These are phyloP conservation scores for Adenanthera pavonina DNA, from an alignment of 306 rosid species.

Conservation along the genomic window DNA sequence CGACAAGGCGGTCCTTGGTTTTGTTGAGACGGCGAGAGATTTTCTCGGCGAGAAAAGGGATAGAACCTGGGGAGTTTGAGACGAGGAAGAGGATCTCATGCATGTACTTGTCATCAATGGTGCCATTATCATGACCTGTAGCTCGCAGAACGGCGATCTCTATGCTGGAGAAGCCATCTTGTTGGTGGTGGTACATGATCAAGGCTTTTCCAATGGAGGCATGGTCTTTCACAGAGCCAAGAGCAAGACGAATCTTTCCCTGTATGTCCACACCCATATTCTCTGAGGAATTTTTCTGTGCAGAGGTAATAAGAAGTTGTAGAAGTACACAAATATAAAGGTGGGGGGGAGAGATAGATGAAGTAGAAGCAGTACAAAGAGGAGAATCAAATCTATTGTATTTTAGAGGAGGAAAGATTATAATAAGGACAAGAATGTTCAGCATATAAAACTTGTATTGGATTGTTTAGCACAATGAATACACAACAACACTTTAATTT, in stretches of 20 bases:
- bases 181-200: slow-evolving; percentile 49
- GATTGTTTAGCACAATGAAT: slow-evolving; percentile 40
- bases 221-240: slow-evolving; percentile 63
- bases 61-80: slow-evolving; percentile 57
- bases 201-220: slow-evolving; percentile 69
- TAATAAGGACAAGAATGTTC: slow-evolving; percentile 48
- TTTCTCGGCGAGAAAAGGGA: slow-evolving; percentile 61
- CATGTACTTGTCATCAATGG: slow-evolving; percentile 67
- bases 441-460: slow-evolving; percentile 29
- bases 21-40: slow-evolving; percentile 59
- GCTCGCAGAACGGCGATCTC: slow-evolving; percentile 65
- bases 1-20: slow-evolving; percentile 56
- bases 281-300: slow-evolving; percentile 29
- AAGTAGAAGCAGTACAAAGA: slow-evolving; percentile 17
- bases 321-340: slow-evolving; percentile 47
- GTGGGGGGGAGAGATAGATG: slow-evolving; percentile 33
- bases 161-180: slow-evolving; percentile 59
- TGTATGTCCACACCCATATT: slow-evolving; percentile 59
- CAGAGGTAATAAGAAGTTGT: slow-evolving; percentile 36
- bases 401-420: slow-evolving; percentile 37
- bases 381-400: slow-evolving; percentile 57
- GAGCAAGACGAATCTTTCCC: slow-evolving; percentile 52
- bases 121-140: slow-evolving; percentile 54
- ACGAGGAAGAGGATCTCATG: slow-evolving; percentile 71
- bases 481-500: slow-evolving; percentile 42